A percentile compares a stretch with the other conserved stretches of the same genome.
These are phyloP conservation scores for Carex myosuroides DNA, from an alignment of 176 grass and related monocot species.

Conservation along the genomic window DNA sequence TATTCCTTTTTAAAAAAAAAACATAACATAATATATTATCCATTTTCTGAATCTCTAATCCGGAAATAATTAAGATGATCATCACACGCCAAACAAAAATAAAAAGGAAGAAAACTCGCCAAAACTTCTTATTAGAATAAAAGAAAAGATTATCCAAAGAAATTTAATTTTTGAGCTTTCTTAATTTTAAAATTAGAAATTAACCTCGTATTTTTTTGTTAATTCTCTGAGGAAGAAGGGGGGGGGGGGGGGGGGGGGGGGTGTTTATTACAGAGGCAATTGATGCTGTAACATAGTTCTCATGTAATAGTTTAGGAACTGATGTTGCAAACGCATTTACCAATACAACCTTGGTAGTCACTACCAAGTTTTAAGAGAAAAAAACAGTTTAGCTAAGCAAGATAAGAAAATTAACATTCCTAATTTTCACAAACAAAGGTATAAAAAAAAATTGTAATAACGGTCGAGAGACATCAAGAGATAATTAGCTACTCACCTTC, in stretches of 20 bases:
- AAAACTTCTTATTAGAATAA: neutral
- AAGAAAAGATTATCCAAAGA: neutral
- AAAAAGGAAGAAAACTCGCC: neutral
- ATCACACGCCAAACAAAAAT: neutral
- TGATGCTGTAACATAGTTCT: too few relatives aligned
- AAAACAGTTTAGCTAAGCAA: too few relatives aligned
- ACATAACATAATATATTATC: neutral
- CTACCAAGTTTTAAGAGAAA: too few relatives aligned
- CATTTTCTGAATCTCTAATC: neutral
- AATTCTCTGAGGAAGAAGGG: neutral
- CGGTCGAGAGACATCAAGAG: neutral
- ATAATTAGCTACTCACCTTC: conserved; percentile 12
- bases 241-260: too few relatives aligned
- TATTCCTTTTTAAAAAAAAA: neutral
- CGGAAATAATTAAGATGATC: neutral
- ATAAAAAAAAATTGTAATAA: neutral
- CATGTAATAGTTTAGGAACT: too few relatives aligned
- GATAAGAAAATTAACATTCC: too few relatives aligned
- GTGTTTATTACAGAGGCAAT: too few relatives aligned
- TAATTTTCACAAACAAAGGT: too few relatives aligned
- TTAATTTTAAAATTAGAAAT: neutral
- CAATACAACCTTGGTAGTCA: too few relatives aligned
- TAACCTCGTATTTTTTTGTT: neutral
- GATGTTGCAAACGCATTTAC: too few relatives aligned
- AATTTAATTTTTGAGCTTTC: neutral